Percentiles rank a stretch among this genome's conserved stretches.
Evolutionary conservation across 148 eudicot genomes (phyloP).

Genomic region (Heliosperma pusillum): DNA sequence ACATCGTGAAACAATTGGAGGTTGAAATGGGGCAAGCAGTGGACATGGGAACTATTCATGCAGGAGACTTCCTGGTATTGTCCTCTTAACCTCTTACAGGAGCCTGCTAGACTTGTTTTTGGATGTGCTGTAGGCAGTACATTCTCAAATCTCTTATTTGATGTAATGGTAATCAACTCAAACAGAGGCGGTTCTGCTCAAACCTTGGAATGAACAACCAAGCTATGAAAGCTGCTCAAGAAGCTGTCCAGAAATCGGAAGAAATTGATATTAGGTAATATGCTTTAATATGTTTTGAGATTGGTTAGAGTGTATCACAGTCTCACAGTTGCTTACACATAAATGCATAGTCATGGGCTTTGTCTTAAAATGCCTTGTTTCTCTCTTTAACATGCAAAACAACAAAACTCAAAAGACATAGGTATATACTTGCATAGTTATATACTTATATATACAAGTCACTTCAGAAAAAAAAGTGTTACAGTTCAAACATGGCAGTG

Average conservation of each 20-base stretch:
- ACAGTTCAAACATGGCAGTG: too few relatives aligned
- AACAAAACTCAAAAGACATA: neutral
- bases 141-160: too few relatives aligned
- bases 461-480: neutral
- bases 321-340: too few relatives aligned
- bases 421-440: neutral
- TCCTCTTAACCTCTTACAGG: slow-evolving; percentile 4
- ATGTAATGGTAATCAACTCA: too few relatives aligned
- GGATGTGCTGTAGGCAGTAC: too few relatives aligned
- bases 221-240: slow-evolving; percentile 43
- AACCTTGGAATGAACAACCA: slow-evolving; percentile 42
- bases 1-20: slow-evolving; percentile 87
- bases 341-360: neutral
- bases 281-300: neutral
- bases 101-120: neutral
- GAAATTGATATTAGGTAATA: slow-evolving; percentile 36
- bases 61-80: slow-evolving; percentile 89
- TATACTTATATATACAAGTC: neutral
- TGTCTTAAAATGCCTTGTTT: neutral
- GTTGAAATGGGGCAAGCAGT: slow-evolving; percentile 87
- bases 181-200: slow-evolving; percentile 66
- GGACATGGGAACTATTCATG: slow-evolving; percentile 86
- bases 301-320: too few relatives aligned
- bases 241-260: slow-evolving; percentile 37
- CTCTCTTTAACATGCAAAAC: neutral